Conservation (phyloP, 2,329 filamentous ascomycete genomes). For the Pleoardoris graminearum region DNA sequence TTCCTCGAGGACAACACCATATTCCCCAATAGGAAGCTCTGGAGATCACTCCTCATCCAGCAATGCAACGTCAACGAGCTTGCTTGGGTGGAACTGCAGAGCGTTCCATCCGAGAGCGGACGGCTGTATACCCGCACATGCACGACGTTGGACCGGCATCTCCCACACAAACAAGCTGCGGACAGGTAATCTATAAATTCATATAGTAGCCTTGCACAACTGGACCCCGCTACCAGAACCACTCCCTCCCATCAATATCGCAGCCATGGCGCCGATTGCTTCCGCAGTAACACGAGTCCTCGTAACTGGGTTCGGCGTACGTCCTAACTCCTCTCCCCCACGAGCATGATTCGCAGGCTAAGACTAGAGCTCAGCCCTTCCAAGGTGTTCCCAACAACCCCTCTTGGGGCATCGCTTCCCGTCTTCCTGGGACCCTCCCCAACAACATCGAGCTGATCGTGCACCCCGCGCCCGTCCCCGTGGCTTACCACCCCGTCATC, state of each 20-base stretch:
- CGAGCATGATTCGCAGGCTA: no score
- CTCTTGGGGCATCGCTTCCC: slow-evolving; percentile 74
- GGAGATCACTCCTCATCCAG: no score
- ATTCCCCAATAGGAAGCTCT: no score
- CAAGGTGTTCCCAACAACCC: slow-evolving; percentile 73
- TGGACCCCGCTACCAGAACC: neutral
- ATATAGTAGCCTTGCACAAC: no score
- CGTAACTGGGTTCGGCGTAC: slow-evolving; percentile 51
- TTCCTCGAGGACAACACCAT: no score
- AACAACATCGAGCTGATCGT: slow-evolving; percentile 60
- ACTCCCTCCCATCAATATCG: neutral
- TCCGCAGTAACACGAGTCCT: slow-evolving; percentile 43
- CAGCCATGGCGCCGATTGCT: slow-evolving; percentile 17
- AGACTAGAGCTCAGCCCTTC: slow-evolving; percentile 75
- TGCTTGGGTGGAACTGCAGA: no score
- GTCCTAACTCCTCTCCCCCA: slow-evolving; percentile 14
- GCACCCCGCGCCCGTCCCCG: slow-evolving; percentile 68
- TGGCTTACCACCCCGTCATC: slow-evolving; percentile 70
- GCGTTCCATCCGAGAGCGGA: no score
- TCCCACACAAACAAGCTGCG: no score
- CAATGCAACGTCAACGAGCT: no score
- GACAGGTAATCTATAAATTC: no score
- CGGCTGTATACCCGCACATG: no score
- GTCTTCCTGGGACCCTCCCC: slow-evolving; percentile 58
- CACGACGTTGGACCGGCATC: no score